Evolutionary conservation across 176 grass and related monocot genomes (phyloP).

Genomic region (Alloteropsis semialata): DNA sequence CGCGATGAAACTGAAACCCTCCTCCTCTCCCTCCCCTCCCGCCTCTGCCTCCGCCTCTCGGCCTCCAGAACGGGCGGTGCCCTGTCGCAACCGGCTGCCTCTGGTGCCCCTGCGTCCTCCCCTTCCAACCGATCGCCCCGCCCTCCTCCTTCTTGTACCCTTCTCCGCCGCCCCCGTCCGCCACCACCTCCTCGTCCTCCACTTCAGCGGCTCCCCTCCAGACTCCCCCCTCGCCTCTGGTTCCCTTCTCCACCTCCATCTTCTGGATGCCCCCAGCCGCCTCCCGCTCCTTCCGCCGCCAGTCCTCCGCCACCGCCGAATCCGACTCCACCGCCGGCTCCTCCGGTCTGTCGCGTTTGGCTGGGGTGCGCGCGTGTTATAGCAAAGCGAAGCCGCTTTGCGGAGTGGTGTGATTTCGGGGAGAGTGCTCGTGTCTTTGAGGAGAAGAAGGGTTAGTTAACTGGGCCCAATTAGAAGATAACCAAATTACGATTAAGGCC

Average conservation of each 20-base stretch:
- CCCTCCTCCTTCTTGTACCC: not conserved
- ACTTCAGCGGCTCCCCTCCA: not conserved
- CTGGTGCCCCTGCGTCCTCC: not conserved
- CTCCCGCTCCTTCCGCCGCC: not conserved
- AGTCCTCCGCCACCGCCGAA: not conserved
- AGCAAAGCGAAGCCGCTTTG: constrained; percentile 24
- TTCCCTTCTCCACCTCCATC: not conserved
- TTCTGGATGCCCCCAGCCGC: not conserved
- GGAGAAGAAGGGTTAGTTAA: not conserved
- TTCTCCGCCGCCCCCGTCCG: not conserved
- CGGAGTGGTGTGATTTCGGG: not conserved
- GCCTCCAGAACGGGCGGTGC: constrained; percentile 20
- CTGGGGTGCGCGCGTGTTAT: constrained; percentile 20
- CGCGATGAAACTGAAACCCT: constrained; percentile 38
- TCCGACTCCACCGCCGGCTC: constrained; percentile 7
- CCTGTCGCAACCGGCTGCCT: not conserved
- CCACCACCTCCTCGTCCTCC: not conserved
- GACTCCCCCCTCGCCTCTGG: constrained; percentile 2
- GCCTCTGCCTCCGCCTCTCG: constrained; percentile 4
- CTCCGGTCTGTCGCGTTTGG: not conserved
- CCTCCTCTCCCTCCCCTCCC: constrained; percentile 15
- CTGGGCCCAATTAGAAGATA: not conserved
- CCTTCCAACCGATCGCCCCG: constrained; percentile 4
- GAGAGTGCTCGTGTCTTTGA: not conserved
- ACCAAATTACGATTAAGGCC: not conserved